Conservation (phyloP, 495 filamentous ascomycete genomes). For the Tuber microsphaerosporum region DNA sequence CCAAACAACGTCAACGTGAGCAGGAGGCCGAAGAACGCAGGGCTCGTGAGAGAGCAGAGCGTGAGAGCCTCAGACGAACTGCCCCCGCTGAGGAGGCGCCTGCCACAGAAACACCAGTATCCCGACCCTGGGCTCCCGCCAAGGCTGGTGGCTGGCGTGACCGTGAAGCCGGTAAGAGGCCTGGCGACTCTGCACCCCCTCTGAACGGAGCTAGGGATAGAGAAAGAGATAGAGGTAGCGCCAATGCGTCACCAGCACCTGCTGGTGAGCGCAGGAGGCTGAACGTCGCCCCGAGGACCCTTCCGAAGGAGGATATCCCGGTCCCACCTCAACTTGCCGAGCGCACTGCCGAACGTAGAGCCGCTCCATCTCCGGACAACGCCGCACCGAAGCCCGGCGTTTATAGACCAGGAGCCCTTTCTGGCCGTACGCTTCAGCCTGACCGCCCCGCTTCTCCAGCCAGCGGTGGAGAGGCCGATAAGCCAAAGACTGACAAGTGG, state of each 20-base stretch:
- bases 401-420: constrained; percentile 32
- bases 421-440: constrained; percentile 28
- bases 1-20: constrained; percentile 60
- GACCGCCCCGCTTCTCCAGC: constrained; percentile 25
- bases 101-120: constrained; percentile 17
- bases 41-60: constrained; percentile 46
- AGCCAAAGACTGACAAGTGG: constrained; percentile 18
- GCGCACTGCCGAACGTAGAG: constrained; percentile 8
- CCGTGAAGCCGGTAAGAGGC: constrained; percentile 29
- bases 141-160: constrained; percentile 35
- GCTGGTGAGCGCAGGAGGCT: constrained; percentile 34
- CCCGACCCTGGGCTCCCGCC: constrained; percentile 19
- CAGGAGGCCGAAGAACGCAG: constrained; percentile 60
- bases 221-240: background rate
- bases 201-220: constrained; percentile 23
- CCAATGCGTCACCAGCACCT: constrained; percentile 19
- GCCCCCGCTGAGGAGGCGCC: constrained; percentile 11
- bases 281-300: constrained; percentile 31
- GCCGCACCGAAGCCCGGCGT: constrained; percentile 12
- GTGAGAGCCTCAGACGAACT: constrained; percentile 25
- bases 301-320: constrained; percentile 30
- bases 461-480: constrained; percentile 19
- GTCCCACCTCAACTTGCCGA: constrained; percentile 21
- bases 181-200: constrained; percentile 26
- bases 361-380: constrained; percentile 9